phyloP scores from a whole-genome alignment of 1,284 basidiomycete genomes.

The Fistulina hepatica region DNA sequence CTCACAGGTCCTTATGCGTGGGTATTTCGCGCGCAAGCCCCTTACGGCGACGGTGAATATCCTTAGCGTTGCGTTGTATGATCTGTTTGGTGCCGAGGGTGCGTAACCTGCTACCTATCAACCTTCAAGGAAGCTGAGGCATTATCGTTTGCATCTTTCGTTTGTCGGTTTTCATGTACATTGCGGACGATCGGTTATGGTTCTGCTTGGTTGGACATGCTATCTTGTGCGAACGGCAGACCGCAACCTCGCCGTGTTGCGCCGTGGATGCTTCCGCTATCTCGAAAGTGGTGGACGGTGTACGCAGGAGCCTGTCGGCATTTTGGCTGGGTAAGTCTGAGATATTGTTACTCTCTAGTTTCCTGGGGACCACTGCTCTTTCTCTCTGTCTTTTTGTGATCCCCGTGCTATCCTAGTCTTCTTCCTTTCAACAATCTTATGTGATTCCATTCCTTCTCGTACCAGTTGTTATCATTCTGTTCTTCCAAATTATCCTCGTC shows the following conservation, averaged over 20 bases:
- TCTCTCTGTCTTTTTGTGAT: background rate
- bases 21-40: conserved; percentile 82
- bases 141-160: too few species aligned
- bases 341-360: background rate
- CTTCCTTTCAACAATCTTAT: background rate
- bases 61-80: conserved; percentile 83
- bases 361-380: background rate
- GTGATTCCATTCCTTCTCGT: conserved; percentile 1
- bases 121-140: conserved; percentile 1
- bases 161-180: too few species aligned
- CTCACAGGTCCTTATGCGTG: conserved; percentile 50
- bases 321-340: conserved; percentile 66
- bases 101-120: conserved; percentile 12
- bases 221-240: conserved; percentile 33
- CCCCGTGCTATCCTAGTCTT: background rate
- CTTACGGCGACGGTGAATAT: conserved; percentile 83
- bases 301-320: conserved; percentile 78
- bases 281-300: conserved; percentile 91
- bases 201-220: background rate
- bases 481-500: conserved; percentile 31
- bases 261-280: conserved; percentile 95
- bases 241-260: conserved; percentile 70
- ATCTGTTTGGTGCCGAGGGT: conserved; percentile 87
- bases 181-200: too few species aligned
- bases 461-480: conserved; percentile 1